phyloP scores from a whole-genome alignment of 805 yeast species.

The Phaffomyces antillensis region DNA sequence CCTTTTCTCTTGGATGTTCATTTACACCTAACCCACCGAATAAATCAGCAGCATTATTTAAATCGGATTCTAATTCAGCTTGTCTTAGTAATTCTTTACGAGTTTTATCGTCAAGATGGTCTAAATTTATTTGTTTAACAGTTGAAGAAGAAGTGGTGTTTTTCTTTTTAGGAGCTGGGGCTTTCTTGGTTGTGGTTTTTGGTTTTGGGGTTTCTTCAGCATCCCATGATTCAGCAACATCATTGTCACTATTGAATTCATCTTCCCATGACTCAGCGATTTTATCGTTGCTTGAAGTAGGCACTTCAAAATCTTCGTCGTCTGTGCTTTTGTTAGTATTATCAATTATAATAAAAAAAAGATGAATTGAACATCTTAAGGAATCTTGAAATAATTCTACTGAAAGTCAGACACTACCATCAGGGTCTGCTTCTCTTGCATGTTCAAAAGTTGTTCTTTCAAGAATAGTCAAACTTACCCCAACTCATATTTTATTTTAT shows the following conservation, averaged over 20 bases:
- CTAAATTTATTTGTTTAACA: constrained; percentile 41
- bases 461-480: too few species aligned
- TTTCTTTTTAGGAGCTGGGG: constrained; percentile 19
- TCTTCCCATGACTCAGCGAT: constrained; percentile 77
- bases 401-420: too few species aligned
- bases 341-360: neutral
- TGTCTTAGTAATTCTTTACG: constrained; percentile 65
- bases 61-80: constrained; percentile 80
- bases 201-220: constrained; percentile 58
- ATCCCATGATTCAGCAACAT: constrained; percentile 87
- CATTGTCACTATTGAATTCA: constrained; percentile 61
- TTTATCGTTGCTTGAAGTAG: constrained; percentile 42
- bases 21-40: constrained; percentile 66
- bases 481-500: too few species aligned
- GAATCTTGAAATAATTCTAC: too few species aligned
- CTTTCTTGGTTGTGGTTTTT: constrained; percentile 18
- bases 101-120: constrained; percentile 65
- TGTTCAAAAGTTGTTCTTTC: too few species aligned
- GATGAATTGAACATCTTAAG: neutral
- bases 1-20: constrained; percentile 37
- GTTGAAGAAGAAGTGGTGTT: constrained; percentile 15
- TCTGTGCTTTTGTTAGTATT: constrained; percentile 30
- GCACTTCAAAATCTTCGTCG: constrained; percentile 85
- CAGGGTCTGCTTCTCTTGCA: too few species aligned
- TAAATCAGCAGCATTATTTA: constrained; percentile 88